phyloP scores from a whole-genome alignment of 2,329 filamentous ascomycete species.

The Fusarium sp. region DNA sequence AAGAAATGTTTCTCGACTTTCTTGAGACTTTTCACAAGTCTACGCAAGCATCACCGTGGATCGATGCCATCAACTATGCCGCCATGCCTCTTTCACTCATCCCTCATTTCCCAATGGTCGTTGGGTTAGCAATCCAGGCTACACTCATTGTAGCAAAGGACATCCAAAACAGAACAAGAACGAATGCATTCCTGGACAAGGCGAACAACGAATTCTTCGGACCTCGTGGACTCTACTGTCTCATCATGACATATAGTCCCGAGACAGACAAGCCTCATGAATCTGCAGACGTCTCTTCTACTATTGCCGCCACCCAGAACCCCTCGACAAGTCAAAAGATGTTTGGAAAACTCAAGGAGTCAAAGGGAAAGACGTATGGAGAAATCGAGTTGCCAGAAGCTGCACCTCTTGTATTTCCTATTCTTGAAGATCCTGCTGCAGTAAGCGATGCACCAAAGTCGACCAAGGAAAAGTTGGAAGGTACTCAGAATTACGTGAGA shows the following conservation, averaged over 20 bases:
- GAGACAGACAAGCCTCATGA: neutral
- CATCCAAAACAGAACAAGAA: slow-evolving; percentile 14
- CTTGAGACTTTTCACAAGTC: slow-evolving; percentile 22
- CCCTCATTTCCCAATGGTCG: slow-evolving; percentile 26
- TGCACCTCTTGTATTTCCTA: slow-evolving; percentile 12
- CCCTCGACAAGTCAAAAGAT: slow-evolving; percentile 4
- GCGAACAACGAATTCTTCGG: slow-evolving; percentile 27
- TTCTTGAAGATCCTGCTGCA: neutral
- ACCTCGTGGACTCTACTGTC: slow-evolving; percentile 29
- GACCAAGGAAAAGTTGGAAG: slow-evolving; percentile 5
- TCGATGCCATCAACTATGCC: slow-evolving; percentile 27
- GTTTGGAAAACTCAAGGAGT: slow-evolving; percentile 1
- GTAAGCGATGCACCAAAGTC: neutral
- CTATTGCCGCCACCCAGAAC: slow-evolving; percentile 5
- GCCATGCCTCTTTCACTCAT: slow-evolving; percentile 6
- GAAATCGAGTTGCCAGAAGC: slow-evolving; percentile 17
- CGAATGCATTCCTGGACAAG: slow-evolving; percentile 31
- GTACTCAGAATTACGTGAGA: slow-evolving; percentile 3
- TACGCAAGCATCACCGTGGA: slow-evolving; percentile 29
- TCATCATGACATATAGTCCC: slow-evolving; percentile 28
- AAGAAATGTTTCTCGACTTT: slow-evolving; percentile 35
- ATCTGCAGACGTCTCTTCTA: neutral
- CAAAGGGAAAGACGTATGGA: slow-evolving; percentile 4
- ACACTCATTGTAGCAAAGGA: slow-evolving; percentile 14
- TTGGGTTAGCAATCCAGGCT: slow-evolving; percentile 26